Evolutionary conservation across 495 filamentous ascomycete genomes (phyloP).

Genomic region (Aspergillus nidulans): DNA sequence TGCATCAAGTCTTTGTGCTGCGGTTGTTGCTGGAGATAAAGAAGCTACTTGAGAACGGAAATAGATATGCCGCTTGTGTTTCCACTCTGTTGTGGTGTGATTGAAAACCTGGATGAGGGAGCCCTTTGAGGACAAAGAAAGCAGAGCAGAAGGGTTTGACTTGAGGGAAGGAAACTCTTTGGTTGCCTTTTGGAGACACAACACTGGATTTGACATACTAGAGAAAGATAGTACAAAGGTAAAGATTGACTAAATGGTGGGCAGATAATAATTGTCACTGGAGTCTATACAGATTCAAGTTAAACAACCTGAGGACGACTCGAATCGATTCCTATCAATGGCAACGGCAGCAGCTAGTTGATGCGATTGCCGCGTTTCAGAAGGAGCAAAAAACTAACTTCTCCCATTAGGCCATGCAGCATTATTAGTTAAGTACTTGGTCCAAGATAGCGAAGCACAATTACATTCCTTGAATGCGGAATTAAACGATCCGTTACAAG

Average conservation of each 20-base stretch:
- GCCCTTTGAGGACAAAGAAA: neutral
- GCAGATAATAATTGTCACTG: neutral
- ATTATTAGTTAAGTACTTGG: slow-evolving; percentile 7
- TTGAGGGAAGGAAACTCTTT: neutral
- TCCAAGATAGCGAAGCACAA: slow-evolving; percentile 11
- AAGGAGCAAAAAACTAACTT: neutral
- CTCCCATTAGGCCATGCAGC: slow-evolving; percentile 16
- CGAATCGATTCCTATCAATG: neutral
- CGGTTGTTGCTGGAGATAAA: neutral
- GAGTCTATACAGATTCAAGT: too few relatives aligned
- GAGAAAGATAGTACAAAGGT: neutral
- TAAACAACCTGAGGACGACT: neutral
- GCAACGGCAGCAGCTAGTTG: neutral
- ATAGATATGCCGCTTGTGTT: neutral
- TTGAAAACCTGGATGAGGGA: neutral
- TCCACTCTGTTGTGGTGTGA: neutral
- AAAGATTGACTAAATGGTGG: too few relatives aligned
- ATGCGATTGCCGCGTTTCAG: neutral
- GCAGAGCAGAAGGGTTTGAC: neutral
- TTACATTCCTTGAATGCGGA: slow-evolving; percentile 17
- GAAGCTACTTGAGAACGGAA: slow-evolving; percentile 1
- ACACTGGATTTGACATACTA: neutral
- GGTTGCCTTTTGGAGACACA: neutral
- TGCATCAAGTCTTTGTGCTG: slow-evolving; percentile 1
- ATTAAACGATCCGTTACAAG: slow-evolving; percentile 10